phyloP scores from a whole-genome alignment of 2,329 filamentous ascomycete genomes.

The Claviceps sp. region DNA sequence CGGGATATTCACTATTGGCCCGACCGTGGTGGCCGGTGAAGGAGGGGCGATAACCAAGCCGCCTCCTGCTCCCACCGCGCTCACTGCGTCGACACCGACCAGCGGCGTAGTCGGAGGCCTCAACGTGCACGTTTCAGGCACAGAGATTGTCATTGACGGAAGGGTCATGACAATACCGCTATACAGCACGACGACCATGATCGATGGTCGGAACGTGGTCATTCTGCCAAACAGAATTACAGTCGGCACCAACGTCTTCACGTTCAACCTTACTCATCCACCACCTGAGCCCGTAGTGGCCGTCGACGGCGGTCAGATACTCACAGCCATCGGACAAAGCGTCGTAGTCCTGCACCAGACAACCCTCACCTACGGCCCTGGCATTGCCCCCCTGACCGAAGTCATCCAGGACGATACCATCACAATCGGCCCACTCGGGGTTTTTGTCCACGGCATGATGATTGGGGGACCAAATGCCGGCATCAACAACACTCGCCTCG shows the following conservation, averaged over 20 bases:
- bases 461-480: constrained; percentile 28
- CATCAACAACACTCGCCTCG: constrained; percentile 25
- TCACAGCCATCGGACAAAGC: constrained; percentile 29
- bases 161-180: constrained; percentile 28
- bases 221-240: constrained; percentile 22
- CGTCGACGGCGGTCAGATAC: constrained; percentile 33
- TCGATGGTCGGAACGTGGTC: constrained; percentile 20
- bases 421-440: constrained; percentile 32
- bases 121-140: constrained; percentile 27
- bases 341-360: constrained; percentile 27
- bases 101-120: constrained; percentile 26
- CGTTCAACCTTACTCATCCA: constrained; percentile 18
- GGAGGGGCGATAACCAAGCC: constrained; percentile 32
- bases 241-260: constrained; percentile 24
- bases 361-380: constrained; percentile 32
- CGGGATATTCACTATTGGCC: constrained; percentile 34
- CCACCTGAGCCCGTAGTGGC: constrained; percentile 27
- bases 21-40: constrained; percentile 30
- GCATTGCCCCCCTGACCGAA: constrained; percentile 19
- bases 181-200: constrained; percentile 19
- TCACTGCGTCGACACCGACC: constrained; percentile 22
- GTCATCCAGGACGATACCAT: constrained; percentile 38
- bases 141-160: constrained; percentile 27
- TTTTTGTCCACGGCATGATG: constrained; percentile 26
- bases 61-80: constrained; percentile 15